phyloP scores from a whole-genome alignment of 768 basidiomycete genomes.

The Gautieria morchelliformis region DNA sequence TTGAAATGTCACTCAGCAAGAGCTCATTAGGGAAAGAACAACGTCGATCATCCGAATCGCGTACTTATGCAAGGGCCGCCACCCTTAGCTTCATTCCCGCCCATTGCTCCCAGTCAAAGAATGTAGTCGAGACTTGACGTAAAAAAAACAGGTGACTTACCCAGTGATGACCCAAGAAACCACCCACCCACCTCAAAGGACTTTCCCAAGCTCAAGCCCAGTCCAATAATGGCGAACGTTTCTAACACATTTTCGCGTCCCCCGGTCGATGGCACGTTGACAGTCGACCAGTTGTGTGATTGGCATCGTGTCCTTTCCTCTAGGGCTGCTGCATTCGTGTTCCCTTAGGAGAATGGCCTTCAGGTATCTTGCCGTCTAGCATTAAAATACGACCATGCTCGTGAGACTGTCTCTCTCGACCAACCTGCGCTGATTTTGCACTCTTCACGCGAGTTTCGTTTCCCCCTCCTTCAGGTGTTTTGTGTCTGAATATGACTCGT shows the following conservation, averaged over 20 bases:
- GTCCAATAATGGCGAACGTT: neutral
- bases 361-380: neutral
- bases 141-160: no score
- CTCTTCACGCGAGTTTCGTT: constrained; percentile 11
- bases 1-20: no score
- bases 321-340: neutral
- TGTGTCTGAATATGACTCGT: neutral
- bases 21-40: no score
- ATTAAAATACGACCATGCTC: neutral
- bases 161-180: no score
- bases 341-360: neutral
- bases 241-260: neutral
- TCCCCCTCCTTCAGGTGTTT: neutral
- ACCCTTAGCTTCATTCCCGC: no score
- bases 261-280: neutral
- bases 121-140: no score
- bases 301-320: constrained; percentile 2
- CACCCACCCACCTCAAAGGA: no score
- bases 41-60: no score
- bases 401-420: neutral
- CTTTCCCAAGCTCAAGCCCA: no score
- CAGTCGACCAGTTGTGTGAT: constrained; percentile 5
- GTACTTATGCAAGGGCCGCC: no score
- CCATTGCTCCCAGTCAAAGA: no score
- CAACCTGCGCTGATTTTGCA: constrained; percentile 8